Evolutionary conservation across 2,329 filamentous ascomycete species (phyloP), one percentile per base, ranked within the genome.

Genomic region (Daldinia sp.): DNA sequence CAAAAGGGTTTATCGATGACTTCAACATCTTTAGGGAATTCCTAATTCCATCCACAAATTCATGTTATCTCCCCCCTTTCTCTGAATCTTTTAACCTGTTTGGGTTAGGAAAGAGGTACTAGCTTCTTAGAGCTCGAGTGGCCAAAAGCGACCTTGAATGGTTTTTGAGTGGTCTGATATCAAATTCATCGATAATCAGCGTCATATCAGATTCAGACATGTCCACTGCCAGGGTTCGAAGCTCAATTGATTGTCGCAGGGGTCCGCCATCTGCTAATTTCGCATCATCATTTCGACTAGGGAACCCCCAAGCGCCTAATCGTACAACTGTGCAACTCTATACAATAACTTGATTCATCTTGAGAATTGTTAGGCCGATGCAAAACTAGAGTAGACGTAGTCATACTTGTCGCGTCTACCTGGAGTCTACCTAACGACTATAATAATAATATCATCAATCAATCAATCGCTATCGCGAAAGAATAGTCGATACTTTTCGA

Each of bases 171-270:
- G 19, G 52, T 58, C 59, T 61, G 34, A 60, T 63, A 60, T 39
- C 57, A 58, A 63, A n/a, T n/a, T 51, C 45, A 48, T 64, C 58
- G 43, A 59, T 63, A 53, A 60, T 41, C 58, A 47, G 53, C 61
- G 54, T 63, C 50, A 68, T 63, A 60, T 48, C 51, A 59, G 51
- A 61, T 63, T 54, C 54, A 45, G 51, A 45, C 39, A 21, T 29
- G 35, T 29, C 48, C 61, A 45, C 30, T 58, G 49, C 61, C 63
- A 62, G 48, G 55, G 60, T 49, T 43, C n/a, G 52, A 61, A 61
- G 59, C 60, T 54, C 43, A 21, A 59, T 60, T 48, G 70, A 72
- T 72, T 68, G 53, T 49, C 68, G 34, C 70, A 71, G 61, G 70
- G 70, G 45, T 68, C 55, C 34, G 37, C 50, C 39, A 34, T 39